Evolutionary conservation across 169 alveolate species (phyloP), one percentile per base, ranked within the genome.

Genomic region (Cyclospora cayetanensis): DNA sequence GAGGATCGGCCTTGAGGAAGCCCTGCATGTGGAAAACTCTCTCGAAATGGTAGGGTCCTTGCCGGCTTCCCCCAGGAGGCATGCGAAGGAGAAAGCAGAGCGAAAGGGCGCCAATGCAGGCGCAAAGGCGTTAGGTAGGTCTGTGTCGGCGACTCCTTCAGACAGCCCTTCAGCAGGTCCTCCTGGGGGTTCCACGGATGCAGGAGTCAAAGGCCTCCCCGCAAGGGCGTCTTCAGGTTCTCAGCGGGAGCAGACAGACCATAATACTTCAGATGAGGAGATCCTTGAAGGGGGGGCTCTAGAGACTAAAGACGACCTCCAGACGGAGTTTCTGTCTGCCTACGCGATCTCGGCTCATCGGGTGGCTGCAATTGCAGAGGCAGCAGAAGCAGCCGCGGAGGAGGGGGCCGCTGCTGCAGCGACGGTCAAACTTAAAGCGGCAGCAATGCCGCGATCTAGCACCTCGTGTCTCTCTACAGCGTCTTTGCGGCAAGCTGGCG

Each of bases 361-460:
- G 27, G 60, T 18, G 35, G 65, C 84, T 72, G 84, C 84, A 39
- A 42, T 25, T 27, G 84, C 84, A 35, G 84, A 72, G 15, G 84
- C 84, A 72, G 84, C 84, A 72, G 84, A 37, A 41, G 70, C 83
- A 37, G 83, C 83, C 31, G 83, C 41, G 12, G 52, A 46, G 12
- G 52, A 46, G 11, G 83, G 34, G n/a, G 70, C 70, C 9, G 70
- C 70, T 15, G 27, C 70, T 15, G 70, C 70, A 55, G 70, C 12
- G 7, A 55, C 70, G 34, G n/a, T 20, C 12, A 22, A 55, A 29
- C 34, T 22, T 22, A 29, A 9, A 12, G 70, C 11, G 27, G 70
- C 70, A 55, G 27, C 12, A 22, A 55, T 55, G 53, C 84, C 15
- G 29, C 53, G 55, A 15, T 7, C 55, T 11, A 15, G 55, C 55